Base-by-base conservation (phyloP, 1,284 basidiomycete genomes). In the Pseudozyma tsukubaensis region DNA sequence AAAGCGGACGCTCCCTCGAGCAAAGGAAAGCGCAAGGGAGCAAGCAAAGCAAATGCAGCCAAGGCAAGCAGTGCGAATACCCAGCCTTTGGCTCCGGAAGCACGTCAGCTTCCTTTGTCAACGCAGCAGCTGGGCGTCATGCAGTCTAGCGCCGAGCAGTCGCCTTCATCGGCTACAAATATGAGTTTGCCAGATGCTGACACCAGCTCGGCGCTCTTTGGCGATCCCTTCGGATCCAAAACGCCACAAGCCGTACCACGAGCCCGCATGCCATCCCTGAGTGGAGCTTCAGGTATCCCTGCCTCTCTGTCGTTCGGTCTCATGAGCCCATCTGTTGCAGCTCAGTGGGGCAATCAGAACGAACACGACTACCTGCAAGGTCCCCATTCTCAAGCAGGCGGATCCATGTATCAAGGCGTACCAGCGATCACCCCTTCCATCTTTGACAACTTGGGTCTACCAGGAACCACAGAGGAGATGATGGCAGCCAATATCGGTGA, bases 121-220 rank as follows among this genome's bases (percentile, higher is more conserved):
- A 75, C 72, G 13, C 36, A 40, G 16, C 72, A 75, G 60, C 64
- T 75, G 13, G 72, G 68, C n/a, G 49, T 49, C 12, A 68, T 67
- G 36, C 52, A 59, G 3, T 52, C 59, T 11, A 56, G 57, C 19
- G 29, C 59, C 10, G 66, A 66, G 8, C 66, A 59, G 5, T 74
- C 72, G n/a, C 72, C 72, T 10, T 43, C 39, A 2, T 59, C 64
- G 42, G 60, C 48, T 8, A 48, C 37, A 3, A 29, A 35, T 1
- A 48, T 29, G 1, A 10, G 21, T 3, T 2, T 19, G 29, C 24
- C 49, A n/a, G 43, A 34, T 14, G 44, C 13, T 16, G 44, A 37
- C 13, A 35, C 11, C 21, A 63, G 13, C 42, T 18, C 52, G 18
- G 16, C 32, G 6, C 8, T 57, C 5, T 51, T 61, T 19, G 54